These are phyloP conservation scores for Populus deltoides DNA, from an alignment of 345 rosid genomes.

Conservation along the genomic window DNA sequence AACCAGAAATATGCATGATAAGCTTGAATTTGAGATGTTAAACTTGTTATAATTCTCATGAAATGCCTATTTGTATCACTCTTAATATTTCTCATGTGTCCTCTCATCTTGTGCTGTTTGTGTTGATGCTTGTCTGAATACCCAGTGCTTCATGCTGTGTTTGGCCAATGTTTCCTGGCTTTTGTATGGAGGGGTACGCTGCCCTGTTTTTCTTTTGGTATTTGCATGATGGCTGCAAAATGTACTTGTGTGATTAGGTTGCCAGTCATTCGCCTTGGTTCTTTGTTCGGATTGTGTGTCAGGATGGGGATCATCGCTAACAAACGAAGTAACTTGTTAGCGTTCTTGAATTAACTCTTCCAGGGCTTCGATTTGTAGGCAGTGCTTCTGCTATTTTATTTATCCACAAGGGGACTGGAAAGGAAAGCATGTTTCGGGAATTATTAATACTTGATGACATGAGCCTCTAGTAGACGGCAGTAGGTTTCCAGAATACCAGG, in stretches of 20 bases:
- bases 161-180: background rate
- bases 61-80: background rate
- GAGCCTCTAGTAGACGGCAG: background rate
- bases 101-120: background rate
- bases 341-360: background rate
- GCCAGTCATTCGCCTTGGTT: background rate
- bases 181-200: background rate
- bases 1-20: slow-evolving; percentile 3
- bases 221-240: background rate
- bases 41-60: slow-evolving; percentile 9
- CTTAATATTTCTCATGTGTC: background rate
- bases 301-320: background rate
- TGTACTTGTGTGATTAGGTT: background rate
- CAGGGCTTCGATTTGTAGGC: background rate
- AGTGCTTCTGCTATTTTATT: background rate
- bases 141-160: background rate
- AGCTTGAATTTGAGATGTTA: slow-evolving; percentile 5
- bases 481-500: background rate
- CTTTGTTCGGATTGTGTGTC: no score
- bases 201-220: background rate
- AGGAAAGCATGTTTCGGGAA: background rate
- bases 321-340: no score
- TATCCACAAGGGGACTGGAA: background rate
- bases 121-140: background rate
- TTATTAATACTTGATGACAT: background rate